Conservation (phyloP, 1,284 basidiomycete species). For the Earliella scabrosa region DNA sequence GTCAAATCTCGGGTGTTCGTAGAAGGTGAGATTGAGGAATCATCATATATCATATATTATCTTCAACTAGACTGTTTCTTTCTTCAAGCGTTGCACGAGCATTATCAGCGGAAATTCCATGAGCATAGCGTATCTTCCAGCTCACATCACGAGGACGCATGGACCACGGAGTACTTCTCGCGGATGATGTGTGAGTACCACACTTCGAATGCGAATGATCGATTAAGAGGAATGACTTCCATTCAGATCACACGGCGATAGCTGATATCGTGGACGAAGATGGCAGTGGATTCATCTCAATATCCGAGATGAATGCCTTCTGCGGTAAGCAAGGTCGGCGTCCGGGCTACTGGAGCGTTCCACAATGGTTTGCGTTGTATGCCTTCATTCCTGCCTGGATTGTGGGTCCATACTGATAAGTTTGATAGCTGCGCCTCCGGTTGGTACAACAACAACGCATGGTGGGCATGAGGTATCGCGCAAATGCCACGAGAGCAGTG, state of each 20-base stretch:
- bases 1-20: neutral
- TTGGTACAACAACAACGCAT: slow-evolving; percentile 22
- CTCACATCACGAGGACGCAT: slow-evolving; percentile 9
- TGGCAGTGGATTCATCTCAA: slow-evolving; percentile 20
- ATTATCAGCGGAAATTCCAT: slow-evolving; percentile 3
- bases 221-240: neutral
- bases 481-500: no score
- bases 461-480: no score
- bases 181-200: slow-evolving; percentile 14
- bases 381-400: no score
- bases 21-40: slow-evolving; percentile 1
- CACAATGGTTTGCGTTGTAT: slow-evolving; percentile 24
- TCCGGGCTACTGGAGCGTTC: slow-evolving; percentile 7
- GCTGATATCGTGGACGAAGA: slow-evolving; percentile 20
- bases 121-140: neutral
- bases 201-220: no score
- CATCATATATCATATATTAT: neutral
- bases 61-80: no score
- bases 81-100: slow-evolving; percentile 2
- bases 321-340: slow-evolving; percentile 4
- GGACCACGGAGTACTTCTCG: slow-evolving; percentile 17
- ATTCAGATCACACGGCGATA: slow-evolving; percentile 20
- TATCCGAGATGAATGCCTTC: slow-evolving; percentile 19
- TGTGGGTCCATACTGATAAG: no score
- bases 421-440: slow-evolving; percentile 16